Percentiles rank a stretch among this genome's conserved stretches.
Conservation (phyloP, 257 asterid species). For the Rubia yunnanensis region DNA sequence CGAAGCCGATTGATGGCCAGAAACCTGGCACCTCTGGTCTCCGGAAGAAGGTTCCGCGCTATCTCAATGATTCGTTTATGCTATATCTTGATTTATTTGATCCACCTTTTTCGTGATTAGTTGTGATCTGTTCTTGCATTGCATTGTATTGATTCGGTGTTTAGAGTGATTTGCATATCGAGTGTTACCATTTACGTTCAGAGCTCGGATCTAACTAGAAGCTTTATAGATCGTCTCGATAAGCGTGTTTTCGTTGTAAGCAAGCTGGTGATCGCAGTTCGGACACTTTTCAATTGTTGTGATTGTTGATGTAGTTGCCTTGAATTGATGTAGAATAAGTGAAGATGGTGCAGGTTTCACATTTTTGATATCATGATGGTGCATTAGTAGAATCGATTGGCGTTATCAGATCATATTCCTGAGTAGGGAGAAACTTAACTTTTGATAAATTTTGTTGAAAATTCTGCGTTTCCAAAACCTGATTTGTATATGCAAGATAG, state of each 20-base stretch:
- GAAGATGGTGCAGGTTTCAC: background rate
- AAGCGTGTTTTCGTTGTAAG: background rate
- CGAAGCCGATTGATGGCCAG: conserved; percentile 87
- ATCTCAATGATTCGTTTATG: background rate
- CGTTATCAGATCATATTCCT: background rate
- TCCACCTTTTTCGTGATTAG: background rate
- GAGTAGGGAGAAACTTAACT: background rate
- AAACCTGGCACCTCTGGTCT: conserved; percentile 97
- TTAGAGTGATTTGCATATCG: background rate
- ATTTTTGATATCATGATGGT: background rate
- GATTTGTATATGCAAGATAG: background rate
- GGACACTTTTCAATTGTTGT: background rate
- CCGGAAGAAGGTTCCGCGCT: conserved; percentile 59
- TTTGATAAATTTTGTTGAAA: background rate
- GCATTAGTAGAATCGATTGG: background rate
- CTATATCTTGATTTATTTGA: background rate
- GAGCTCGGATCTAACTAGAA: background rate
- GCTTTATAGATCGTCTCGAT: background rate
- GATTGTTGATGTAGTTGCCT: background rate
- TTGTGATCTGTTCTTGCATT: conserved; percentile 8
- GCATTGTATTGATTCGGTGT: background rate
- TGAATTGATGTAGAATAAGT: background rate
- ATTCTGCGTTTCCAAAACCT: background rate
- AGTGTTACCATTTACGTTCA: background rate
- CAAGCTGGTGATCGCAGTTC: background rate